Evolutionary conservation across 1,284 basidiomycete genomes (phyloP).

Genomic region (Tilletia caries): DNA sequence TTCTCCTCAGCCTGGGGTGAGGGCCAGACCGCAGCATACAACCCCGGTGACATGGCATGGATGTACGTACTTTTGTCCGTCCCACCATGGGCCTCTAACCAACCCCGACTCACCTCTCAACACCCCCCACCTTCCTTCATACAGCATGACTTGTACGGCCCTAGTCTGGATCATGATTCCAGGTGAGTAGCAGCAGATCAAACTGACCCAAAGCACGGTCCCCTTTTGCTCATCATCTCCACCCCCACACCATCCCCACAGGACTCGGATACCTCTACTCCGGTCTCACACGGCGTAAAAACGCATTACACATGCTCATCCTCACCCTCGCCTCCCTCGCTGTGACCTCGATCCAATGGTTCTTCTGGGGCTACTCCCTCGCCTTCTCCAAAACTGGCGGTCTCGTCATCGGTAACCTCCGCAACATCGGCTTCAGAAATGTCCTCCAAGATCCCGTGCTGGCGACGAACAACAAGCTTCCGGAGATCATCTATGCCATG

Average conservation of each 20-base stretch:
- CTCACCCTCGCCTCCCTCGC: slow-evolving; percentile 56
- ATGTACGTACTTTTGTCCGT: slow-evolving; percentile 47
- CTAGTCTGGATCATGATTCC: slow-evolving; percentile 69
- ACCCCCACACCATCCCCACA: background rate
- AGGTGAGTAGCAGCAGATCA: slow-evolving; percentile 57
- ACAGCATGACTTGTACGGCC: slow-evolving; percentile 65
- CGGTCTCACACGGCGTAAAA: slow-evolving; percentile 71
- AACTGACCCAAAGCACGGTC: too few species aligned
- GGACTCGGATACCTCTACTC: slow-evolving; percentile 73
- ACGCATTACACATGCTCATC: slow-evolving; percentile 59
- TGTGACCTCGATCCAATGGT: slow-evolving; percentile 62
- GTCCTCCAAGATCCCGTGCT: slow-evolving; percentile 75
- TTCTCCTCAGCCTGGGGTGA: slow-evolving; percentile 30
- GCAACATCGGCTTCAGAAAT: slow-evolving; percentile 61
- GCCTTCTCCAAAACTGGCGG: slow-evolving; percentile 63
- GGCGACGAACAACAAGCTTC: slow-evolving; percentile 60
- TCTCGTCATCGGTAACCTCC: slow-evolving; percentile 71
- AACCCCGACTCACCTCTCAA: background rate
- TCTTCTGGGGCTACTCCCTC: slow-evolving; percentile 55
- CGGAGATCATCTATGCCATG: slow-evolving; percentile 59
- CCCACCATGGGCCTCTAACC: background rate
- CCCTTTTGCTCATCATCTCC: background rate
- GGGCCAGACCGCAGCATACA: slow-evolving; percentile 32
- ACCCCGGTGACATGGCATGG: slow-evolving; percentile 51
- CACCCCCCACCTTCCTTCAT: background rate